A percentile compares a stretch with the other conserved stretches of the same genome.
These are phyloP conservation scores for Beauveria medogensis DNA, from an alignment of 2,329 filamentous ascomycete species.

Conservation along the genomic window DNA sequence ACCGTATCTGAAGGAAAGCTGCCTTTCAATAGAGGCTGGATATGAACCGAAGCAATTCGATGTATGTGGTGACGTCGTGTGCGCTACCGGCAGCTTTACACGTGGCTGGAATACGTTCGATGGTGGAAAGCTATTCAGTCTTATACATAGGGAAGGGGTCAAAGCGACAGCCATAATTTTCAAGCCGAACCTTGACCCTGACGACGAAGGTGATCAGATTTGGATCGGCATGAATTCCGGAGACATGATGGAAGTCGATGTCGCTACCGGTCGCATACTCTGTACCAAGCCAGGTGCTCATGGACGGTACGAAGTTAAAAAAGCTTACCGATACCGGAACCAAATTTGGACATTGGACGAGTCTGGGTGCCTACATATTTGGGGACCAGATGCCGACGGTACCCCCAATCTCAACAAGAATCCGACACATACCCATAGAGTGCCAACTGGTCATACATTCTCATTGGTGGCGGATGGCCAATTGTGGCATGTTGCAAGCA, in stretches of 20 bases:
- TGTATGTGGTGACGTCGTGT: constrained; percentile 79
- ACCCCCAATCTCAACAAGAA: constrained; percentile 66
- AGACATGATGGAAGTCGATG: constrained; percentile 83
- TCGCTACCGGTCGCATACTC: constrained; percentile 63
- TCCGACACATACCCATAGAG: constrained; percentile 64
- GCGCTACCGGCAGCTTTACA: constrained; percentile 79
- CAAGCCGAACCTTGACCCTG: constrained; percentile 69
- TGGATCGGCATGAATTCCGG: constrained; percentile 90
- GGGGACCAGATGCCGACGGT: constrained; percentile 67
- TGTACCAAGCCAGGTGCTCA: constrained; percentile 65
- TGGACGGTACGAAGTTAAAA: constrained; percentile 68
- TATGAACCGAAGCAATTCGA: constrained; percentile 84
- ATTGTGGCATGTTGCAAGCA: constrained; percentile 82
- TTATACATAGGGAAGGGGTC: constrained; percentile 76
- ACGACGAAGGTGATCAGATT: constrained; percentile 70
- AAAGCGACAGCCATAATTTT: constrained; percentile 78
- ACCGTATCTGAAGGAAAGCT: constrained; percentile 63
- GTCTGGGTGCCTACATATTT: constrained; percentile 76
- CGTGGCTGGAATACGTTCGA: constrained; percentile 80
- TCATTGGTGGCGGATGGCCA: constrained; percentile 80
- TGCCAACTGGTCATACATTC: constrained; percentile 76
- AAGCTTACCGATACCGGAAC: constrained; percentile 77
- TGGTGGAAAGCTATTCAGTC: constrained; percentile 71
- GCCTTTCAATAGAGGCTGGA: constrained; percentile 70
- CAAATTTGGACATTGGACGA: constrained; percentile 95